Evolutionary conservation across 768 basidiomycete species (phyloP), one percentile per base, ranked within the genome.

Genomic region (Dentipellis fragilis): DNA sequence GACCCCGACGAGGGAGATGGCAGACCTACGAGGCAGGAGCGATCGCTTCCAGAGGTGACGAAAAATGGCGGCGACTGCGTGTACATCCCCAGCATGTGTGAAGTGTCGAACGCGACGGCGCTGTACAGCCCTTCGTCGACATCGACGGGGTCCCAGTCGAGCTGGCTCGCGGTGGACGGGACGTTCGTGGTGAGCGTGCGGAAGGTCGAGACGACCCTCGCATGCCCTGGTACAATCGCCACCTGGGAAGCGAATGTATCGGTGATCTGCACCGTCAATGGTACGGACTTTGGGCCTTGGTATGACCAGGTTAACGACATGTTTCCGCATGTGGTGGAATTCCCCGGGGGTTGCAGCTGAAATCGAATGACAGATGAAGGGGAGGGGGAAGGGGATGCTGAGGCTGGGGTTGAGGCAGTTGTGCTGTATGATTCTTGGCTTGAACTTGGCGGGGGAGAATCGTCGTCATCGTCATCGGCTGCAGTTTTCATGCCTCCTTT

Each of bases 71-170:
- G 36, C 2, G 71, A 69, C 16, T 63, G 58, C 10, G 62, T 61
- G 19, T 57, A 58, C 22, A 68, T 56, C 7, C 57, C 62, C 29
- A 42, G 22, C 7, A 50, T 57, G 51, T 51, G 55, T 12, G 57
- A 22, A 1, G 64, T 63, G 49, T 68, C 63, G 57, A 60, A 63
- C 2, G 68, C 66, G 45, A 63, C 56, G 10, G 61, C 64, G 37
- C 60, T 61, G 55, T 74, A 73, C 63, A 64, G 63, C 35, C 73
- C 73, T 40, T 61, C 61, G n/a, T 61, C 58, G 12, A 72, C 67
- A 52, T 71, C 66, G 11, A 72, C 70, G 4, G 62, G 54, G 21
- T 54, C 17, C 71, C 72, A 72, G 23, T 54, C 57, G 55, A 64
- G 66, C 19, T 29, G 49, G 11, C 63, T 49, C 1, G 63, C 61